Evolutionary conservation across 1,139 yeast genomes (phyloP).

Genomic region (Spathaspora jeffriesii): DNA sequence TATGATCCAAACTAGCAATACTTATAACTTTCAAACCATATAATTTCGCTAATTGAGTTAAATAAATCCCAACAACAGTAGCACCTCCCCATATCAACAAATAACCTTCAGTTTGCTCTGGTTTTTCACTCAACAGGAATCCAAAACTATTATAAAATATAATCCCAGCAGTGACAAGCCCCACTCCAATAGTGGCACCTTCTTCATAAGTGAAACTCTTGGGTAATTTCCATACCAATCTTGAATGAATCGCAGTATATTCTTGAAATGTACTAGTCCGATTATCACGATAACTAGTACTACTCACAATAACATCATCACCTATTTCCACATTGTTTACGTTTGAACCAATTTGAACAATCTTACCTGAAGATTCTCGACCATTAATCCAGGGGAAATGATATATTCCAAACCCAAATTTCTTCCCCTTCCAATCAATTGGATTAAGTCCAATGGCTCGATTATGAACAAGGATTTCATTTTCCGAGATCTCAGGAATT

Average conservation of each 20-base stretch:
- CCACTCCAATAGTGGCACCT: constrained; percentile 50
- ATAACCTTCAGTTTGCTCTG: constrained; percentile 14
- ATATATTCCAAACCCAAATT: constrained; percentile 46
- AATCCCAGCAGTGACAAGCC: constrained; percentile 45
- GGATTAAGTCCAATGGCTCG: constrained; percentile 47
- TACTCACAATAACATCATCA: constrained; percentile 40
- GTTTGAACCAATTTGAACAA: constrained; percentile 30
- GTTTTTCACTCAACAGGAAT: constrained; percentile 12
- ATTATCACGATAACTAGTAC: constrained; percentile 47
- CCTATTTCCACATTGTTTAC: constrained; percentile 27
- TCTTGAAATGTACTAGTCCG: constrained; percentile 50
- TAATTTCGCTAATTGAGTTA: constrained; percentile 41
- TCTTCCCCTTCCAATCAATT: constrained; percentile 53
- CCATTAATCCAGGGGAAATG: constrained; percentile 54
- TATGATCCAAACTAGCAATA: constrained; percentile 35
- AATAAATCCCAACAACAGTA: constrained; percentile 45
- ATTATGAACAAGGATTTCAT: constrained; percentile 41
- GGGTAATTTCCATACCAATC: constrained; percentile 45
- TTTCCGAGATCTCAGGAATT: constrained; percentile 19
- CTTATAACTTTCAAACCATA: constrained; percentile 41
- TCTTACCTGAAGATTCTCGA: constrained; percentile 43
- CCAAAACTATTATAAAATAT: constrained; percentile 34
- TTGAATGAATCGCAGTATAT: constrained; percentile 42
- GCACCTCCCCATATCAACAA: constrained; percentile 51
- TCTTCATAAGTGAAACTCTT: constrained; percentile 26